Base-by-base conservation (phyloP, 495 filamentous ascomycete species). In the Penicillium pulvis region DNA sequence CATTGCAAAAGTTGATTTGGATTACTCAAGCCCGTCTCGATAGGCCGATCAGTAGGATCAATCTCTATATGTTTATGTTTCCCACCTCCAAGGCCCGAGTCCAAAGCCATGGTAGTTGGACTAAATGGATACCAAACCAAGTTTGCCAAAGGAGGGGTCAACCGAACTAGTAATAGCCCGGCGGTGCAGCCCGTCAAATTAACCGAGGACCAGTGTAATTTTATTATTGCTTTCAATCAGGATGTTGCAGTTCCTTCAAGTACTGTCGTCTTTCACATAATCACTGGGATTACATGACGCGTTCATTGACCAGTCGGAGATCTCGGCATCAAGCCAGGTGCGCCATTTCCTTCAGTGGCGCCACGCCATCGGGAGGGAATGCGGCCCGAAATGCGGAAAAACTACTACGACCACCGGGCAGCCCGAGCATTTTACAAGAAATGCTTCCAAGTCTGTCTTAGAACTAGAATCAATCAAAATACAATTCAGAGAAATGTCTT, bases 81-180 rank as follows among this genome's bases (percentile, higher is more conserved):
- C 20, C 20, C 2, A 23, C 20, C 2, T 23, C 20, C 20, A 23
- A 23, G 20, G 20, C 1, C 20, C 20, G 20, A 23, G 20, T 23
- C 20, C 20, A 23, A 23, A 23, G 20, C 20, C 20, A 23, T 23
- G 20, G 20, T 23, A 23, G 20, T 23, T 23, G 2, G 2, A 23
- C 20, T 23, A 23, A 23, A 23, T 23, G 2, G 20, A 23, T 23
- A 23, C 20, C 2, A 23, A 23, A 23, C 2, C 20, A 23, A 23
- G 20, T 23, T 23, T 23, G 20, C 20, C 20, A 23, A 49, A 7
- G 24, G 20, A 12, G 46, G 24, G 46, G 24, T 23, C 24, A 14
- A n/a, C 48, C 16, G 47, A 59, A 59, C 6, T 11, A 19, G 57
- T 19, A 59, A 55, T 51, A 55, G 20, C 35, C 51, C 44, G 51